phyloP scores from a whole-genome alignment of 2,329 filamentous ascomycete species.

The Xylariaceae sp. region DNA sequence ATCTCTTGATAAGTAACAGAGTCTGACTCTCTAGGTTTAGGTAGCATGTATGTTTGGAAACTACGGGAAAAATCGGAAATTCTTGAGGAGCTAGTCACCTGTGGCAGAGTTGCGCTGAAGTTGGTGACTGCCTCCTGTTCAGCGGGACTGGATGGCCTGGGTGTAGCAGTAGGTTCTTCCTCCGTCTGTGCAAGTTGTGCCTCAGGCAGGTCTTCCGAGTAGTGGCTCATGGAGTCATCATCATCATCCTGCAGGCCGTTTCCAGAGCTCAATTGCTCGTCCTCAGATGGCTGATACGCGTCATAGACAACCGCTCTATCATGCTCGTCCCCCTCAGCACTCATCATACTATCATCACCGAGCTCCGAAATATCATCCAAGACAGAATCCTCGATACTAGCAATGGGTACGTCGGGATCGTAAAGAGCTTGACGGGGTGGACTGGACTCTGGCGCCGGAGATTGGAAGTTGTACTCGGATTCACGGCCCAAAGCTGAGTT shows the following conservation, averaged over 20 bases:
- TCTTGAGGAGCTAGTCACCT: conserved; percentile 33
- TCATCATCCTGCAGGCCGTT: conserved; percentile 39
- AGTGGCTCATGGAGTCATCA: conserved; percentile 54
- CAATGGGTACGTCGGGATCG: conserved; percentile 87
- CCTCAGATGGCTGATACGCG: conserved; percentile 54
- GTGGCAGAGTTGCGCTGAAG: conserved; percentile 36
- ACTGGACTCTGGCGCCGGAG: conserved; percentile 55
- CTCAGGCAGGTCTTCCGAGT: conserved; percentile 42
- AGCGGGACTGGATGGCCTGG: conserved; percentile 43
- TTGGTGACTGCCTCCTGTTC: conserved; percentile 29
- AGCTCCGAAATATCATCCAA: conserved; percentile 48
- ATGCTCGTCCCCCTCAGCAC: conserved; percentile 63
- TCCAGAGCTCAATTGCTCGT: conserved; percentile 27
- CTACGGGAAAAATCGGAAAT: conserved; percentile 40
- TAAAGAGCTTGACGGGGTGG: conserved; percentile 57
- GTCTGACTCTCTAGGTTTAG: conserved; percentile 37
- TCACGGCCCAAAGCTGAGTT: conserved; percentile 52
- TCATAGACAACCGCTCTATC: conserved; percentile 64
- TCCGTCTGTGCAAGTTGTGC: conserved; percentile 25
- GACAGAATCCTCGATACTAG: conserved; percentile 72
- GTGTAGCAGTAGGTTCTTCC: conserved; percentile 49
- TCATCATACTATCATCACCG: conserved; percentile 57
- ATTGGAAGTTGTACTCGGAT: conserved; percentile 62
- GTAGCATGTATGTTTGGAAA: conserved; percentile 45
- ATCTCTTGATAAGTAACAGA: conserved; percentile 30